phyloP scores from a whole-genome alignment of 257 asterid species.

The Mentha longifolia region DNA sequence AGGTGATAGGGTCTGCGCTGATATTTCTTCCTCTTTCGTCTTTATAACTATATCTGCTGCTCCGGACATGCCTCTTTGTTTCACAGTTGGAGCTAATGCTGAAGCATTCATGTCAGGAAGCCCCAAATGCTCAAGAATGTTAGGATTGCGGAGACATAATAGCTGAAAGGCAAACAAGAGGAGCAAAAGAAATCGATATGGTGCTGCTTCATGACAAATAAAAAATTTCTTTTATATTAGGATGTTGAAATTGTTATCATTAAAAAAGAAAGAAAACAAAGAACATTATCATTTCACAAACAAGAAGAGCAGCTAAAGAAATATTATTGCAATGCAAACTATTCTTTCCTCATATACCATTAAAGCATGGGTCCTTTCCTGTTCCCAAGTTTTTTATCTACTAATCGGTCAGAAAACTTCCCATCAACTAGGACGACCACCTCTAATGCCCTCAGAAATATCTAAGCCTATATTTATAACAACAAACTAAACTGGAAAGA shows the following conservation, averaged over 20 bases:
- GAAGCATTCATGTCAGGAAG: slow-evolving; percentile 59
- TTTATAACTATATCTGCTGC: slow-evolving; percentile 40
- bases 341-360: background rate
- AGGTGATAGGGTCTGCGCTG: slow-evolving; percentile 63
- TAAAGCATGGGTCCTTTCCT: background rate
- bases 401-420: background rate
- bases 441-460: slow-evolving; percentile 10
- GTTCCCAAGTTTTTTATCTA: background rate
- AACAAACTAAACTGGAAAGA: background rate
- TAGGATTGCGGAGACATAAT: slow-evolving; percentile 64
- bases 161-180: slow-evolving; percentile 53
- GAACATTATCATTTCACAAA: background rate
- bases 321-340: background rate
- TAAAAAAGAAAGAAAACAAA: background rate
- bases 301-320: background rate
- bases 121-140: slow-evolving; percentile 66
- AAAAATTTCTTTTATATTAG: background rate
- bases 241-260: slow-evolving; percentile 4
- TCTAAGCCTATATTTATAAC: background rate
- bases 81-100: slow-evolving; percentile 38
- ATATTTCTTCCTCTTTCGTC: slow-evolving; percentile 52
- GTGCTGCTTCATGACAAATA: slow-evolving; percentile 15
- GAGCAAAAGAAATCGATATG: slow-evolving; percentile 31
- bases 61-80: slow-evolving; percentile 38
- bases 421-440: background rate